Conservation (phyloP, 192 early-diverging fungal species). For the Coemansia sp. region DNA sequence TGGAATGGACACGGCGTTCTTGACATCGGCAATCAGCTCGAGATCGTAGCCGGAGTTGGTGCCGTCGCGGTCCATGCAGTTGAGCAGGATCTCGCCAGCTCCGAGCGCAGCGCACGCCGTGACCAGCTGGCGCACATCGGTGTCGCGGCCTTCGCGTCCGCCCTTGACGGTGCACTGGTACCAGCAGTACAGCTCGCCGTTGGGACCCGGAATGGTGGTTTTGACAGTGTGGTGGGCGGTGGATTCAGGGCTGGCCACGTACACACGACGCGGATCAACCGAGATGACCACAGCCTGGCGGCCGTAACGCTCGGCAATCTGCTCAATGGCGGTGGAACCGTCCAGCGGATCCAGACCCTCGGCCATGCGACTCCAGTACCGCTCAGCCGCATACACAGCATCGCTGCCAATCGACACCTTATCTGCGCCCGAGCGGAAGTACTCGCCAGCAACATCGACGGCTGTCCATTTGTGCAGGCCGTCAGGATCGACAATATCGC, state of each 20-base stretch:
- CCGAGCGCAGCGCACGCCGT: slow-evolving; percentile 86
- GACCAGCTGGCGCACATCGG: slow-evolving; percentile 92
- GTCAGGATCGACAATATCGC: slow-evolving; percentile 86
- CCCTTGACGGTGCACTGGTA: slow-evolving; percentile 99
- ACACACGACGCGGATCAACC: slow-evolving; percentile 93
- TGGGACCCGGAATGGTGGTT: slow-evolving; percentile 77
- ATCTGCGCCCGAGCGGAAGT: slow-evolving; percentile 98
- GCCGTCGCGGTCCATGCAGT: slow-evolving; percentile 99
- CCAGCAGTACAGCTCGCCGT: slow-evolving; percentile 95
- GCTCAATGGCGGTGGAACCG: slow-evolving; percentile 89
- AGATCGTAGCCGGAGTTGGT: slow-evolving; percentile 97
- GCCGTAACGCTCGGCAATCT: slow-evolving; percentile 93
- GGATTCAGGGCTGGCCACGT: slow-evolving; percentile 71
- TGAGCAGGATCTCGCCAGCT: slow-evolving; percentile 95
- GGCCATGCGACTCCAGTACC: slow-evolving; percentile 63
- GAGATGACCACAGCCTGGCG: slow-evolving; percentile 97
- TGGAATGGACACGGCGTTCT: slow-evolving; percentile 80
- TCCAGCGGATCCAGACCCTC: slow-evolving; percentile 36
- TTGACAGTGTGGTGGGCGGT: slow-evolving; percentile 73
- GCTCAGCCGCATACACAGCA: slow-evolving; percentile 97
- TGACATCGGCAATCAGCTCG: slow-evolving; percentile 79
- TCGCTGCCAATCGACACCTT: slow-evolving; percentile 99
- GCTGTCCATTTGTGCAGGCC: slow-evolving; percentile 74
- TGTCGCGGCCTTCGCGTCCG: slow-evolving; percentile 91
- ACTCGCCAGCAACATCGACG: slow-evolving; percentile 96